These are phyloP conservation scores for Hamigera avellanea DNA, from an alignment of 495 filamentous ascomycete genomes.

Conservation along the genomic window DNA sequence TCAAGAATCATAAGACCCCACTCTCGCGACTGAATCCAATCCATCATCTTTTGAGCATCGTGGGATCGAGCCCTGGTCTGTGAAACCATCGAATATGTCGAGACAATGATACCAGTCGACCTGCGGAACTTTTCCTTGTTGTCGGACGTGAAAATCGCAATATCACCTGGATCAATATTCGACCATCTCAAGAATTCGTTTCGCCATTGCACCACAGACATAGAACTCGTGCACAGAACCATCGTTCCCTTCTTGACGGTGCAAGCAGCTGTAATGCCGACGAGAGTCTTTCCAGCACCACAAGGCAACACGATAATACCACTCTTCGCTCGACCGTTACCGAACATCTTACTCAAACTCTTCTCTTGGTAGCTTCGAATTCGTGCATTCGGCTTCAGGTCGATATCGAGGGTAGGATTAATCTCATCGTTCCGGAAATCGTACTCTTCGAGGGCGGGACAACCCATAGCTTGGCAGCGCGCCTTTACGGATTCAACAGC, in stretches of 20 bases:
- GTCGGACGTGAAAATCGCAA: slow-evolving; percentile 91
- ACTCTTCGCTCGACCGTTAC: slow-evolving; percentile 91
- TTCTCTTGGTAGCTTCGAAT: slow-evolving; percentile 74
- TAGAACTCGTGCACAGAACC: slow-evolving; percentile 90
- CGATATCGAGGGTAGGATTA: slow-evolving; percentile 87
- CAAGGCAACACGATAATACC: slow-evolving; percentile 97
- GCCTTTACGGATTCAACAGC: slow-evolving; percentile 80
- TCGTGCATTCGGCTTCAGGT: slow-evolving; percentile 69
- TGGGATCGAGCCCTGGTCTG: slow-evolving; percentile 76
- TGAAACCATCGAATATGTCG: slow-evolving; percentile 97
- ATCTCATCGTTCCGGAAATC: slow-evolving; percentile 90
- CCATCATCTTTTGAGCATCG: slow-evolving; percentile 96
- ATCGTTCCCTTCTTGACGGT: slow-evolving; percentile 95
- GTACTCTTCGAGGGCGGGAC: slow-evolving; percentile 90
- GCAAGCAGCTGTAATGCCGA: slow-evolving; percentile 93
- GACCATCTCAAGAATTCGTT: slow-evolving; percentile 97
- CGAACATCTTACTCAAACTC: slow-evolving; percentile 97
- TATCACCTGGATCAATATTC: slow-evolving; percentile 86
- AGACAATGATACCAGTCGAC: slow-evolving; percentile 90
- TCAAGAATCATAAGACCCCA: slow-evolving; percentile 98
- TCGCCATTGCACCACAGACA: slow-evolving; percentile 96
- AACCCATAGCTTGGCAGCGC: slow-evolving; percentile 73
- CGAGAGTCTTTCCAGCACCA: slow-evolving; percentile 92
- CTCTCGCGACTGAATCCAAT: slow-evolving; percentile 81
- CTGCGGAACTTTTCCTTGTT: slow-evolving; percentile 82